These are phyloP conservation scores for Blastosporella zonata DNA, from an alignment of 1,284 basidiomycete genomes.

Conservation along the genomic window DNA sequence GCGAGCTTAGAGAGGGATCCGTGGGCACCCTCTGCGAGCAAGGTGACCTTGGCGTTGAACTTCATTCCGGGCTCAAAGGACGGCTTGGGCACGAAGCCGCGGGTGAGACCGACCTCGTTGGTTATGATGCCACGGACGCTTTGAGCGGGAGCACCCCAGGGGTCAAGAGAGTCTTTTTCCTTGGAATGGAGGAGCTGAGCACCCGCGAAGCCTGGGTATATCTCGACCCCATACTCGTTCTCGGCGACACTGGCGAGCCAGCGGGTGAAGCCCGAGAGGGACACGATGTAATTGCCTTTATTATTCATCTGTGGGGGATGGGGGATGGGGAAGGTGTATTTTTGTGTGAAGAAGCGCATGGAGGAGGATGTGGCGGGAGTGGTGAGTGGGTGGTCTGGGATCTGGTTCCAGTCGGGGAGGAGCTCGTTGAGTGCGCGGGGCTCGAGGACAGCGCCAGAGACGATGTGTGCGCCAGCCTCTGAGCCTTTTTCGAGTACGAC, in stretches of 20 bases:
- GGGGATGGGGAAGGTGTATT: constrained; percentile 78
- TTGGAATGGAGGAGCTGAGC: constrained; percentile 77
- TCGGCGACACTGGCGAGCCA: constrained; percentile 93
- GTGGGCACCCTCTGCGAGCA: constrained; percentile 97
- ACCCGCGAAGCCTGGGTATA: constrained; percentile 96
- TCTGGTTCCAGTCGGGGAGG: constrained; percentile 80
- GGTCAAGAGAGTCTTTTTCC: constrained; percentile 37
- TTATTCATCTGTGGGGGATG: constrained; percentile 98
- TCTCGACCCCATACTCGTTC: constrained; percentile 85
- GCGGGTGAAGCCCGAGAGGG: constrained; percentile 83
- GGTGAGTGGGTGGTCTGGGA: constrained; percentile 61
- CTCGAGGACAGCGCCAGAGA: constrained; percentile 96
- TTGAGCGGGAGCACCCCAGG: constrained; percentile 44
- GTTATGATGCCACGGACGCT: constrained; percentile 84
- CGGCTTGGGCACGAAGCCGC: constrained; percentile 77
- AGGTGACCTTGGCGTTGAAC: constrained; percentile 90
- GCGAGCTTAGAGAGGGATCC: constrained; percentile 87
- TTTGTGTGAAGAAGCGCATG: constrained; percentile 88
- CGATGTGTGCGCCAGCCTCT: constrained; percentile 93
- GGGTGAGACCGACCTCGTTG: constrained; percentile 93
- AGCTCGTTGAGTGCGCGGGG: constrained; percentile 91
- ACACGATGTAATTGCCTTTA: constrained; percentile 88
- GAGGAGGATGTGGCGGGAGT: constrained; percentile 78
- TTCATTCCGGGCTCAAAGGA: constrained; percentile 97
- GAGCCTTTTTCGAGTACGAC: constrained; percentile 94